Base-by-base conservation (phyloP, 441 rosid species). In the Erysimum pusillum region DNA sequence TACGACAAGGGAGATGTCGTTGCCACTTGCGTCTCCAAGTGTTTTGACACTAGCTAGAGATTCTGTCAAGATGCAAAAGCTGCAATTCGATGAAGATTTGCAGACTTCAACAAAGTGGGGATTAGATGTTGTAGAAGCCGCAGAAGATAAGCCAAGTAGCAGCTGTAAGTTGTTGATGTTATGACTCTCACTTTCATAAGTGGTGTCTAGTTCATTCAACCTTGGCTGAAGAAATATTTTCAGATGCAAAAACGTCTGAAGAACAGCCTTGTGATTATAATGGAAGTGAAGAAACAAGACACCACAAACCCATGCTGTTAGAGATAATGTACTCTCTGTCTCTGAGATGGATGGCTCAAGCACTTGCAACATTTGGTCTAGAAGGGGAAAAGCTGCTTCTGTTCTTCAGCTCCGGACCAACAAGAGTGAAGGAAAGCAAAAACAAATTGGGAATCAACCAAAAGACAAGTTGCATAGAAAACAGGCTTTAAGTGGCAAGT, bases 371-470 rank as follows among this genome's bases (percentile, higher is more conserved):
- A 84, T 91, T 76, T 88, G 94, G 97, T 89, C 93, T 69, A 85
- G 93, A 79, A 90, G 93, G 81, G 94, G 94, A 52, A 89, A 91
- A 83, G 83, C 84, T 79, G 83, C 80, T 69, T 76, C 84, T 69
- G 76, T 76, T 51, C 84, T 87, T 80, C 87, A 83, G 86, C 74
- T 92, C 63, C 88, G 79, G 68, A 94, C 93, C 62, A 85, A 78
- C 71, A 83, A 64, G 49, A 85, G 85, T 69, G 68, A 73, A 54
- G 82, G 79, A 77, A 83, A 85, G 74, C 73, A 65, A 76, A 81
- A 49, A 42, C 57, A 74, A 13, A 60, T 25, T 49, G 76, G 70
- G 28, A 31, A 52, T 35, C 67, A 72, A 71, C 67, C 78, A 73
- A 84, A 71, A 60, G 68, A 69, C 64, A 79, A 83, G 67, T 58